Percentiles rank a stretch among this genome's conserved stretches.
Evolutionary conservation across 2,329 filamentous ascomycete species (phyloP).

Genomic region (Cladobotryum protrusum): DNA sequence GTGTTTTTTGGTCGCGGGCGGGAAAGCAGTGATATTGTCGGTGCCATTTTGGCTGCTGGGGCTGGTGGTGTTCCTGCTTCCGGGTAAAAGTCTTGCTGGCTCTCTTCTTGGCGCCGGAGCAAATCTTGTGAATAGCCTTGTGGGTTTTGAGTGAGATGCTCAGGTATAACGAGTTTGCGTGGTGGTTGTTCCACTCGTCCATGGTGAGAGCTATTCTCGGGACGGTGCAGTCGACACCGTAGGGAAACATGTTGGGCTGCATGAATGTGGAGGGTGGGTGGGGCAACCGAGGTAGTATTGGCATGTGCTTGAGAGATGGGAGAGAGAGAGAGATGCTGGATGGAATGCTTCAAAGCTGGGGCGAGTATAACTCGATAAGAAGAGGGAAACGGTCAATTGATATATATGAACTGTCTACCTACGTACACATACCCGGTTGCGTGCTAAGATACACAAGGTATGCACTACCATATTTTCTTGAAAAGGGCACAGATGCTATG

Average conservation of each 20-base stretch:
- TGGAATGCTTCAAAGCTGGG: no score
- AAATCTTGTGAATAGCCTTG: not conserved
- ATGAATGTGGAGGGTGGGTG: no score
- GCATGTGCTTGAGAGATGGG: not conserved
- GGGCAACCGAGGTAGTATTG: no score
- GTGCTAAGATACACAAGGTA: no score
- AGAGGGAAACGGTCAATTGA: no score
- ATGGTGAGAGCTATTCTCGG: not conserved
- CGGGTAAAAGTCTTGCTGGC: not conserved
- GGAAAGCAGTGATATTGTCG: slow-evolving; percentile 26
- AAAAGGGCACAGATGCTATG: no score
- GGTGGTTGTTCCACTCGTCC: not conserved
- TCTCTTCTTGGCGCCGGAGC: not conserved
- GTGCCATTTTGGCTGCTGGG: slow-evolving; percentile 14
- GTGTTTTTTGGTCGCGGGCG: slow-evolving; percentile 12
- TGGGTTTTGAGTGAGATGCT: not conserved
- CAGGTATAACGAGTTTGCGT: not conserved
- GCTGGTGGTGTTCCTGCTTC: no score
- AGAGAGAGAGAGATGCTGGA: no score
- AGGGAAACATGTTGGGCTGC: not conserved
- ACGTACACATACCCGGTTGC: no score
- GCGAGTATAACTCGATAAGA: no score
- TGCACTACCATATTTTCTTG: no score
- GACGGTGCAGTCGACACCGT: not conserved
- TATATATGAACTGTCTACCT: no score